Conservation (phyloP, 176 grass and related monocot genomes). For the Themeda triandra region DNA sequence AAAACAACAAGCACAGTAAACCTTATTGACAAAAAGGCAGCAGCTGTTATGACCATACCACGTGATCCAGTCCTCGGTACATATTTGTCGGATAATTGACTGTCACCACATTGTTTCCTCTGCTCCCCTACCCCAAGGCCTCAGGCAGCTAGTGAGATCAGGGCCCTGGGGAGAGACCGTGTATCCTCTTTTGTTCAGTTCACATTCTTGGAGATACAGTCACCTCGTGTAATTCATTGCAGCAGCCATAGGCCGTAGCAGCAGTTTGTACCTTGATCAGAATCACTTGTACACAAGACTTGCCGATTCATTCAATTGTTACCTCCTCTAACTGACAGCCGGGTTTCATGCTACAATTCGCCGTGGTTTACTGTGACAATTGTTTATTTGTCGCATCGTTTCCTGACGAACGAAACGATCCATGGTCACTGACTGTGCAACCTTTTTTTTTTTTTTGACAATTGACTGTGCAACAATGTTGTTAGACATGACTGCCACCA, state of each 20-base stretch:
- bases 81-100: constrained; percentile 64
- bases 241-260: constrained; percentile 39
- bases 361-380: background rate
- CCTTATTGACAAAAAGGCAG: constrained; percentile 44
- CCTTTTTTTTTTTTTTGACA: too few relatives aligned
- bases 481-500: too few relatives aligned
- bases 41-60: background rate
- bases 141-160: background rate
- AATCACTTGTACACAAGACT: constrained; percentile 47
- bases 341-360: background rate
- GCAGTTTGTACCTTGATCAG: constrained; percentile 25
- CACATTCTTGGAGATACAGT: constrained; percentile 35
- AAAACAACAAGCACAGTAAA: constrained; percentile 88
- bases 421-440: background rate
- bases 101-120: constrained; percentile 37
- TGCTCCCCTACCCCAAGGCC: background rate
- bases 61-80: constrained; percentile 27
- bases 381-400: background rate
- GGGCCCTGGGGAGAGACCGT: background rate
- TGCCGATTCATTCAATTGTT: constrained; percentile 72
- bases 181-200: constrained; percentile 45
- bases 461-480: too few relatives aligned
- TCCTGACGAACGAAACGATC: background rate
- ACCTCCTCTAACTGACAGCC: constrained; percentile 15
- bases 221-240: constrained; percentile 46